Conservation (phyloP, 441 rosid genomes). For the Erodium moschatum region DNA sequence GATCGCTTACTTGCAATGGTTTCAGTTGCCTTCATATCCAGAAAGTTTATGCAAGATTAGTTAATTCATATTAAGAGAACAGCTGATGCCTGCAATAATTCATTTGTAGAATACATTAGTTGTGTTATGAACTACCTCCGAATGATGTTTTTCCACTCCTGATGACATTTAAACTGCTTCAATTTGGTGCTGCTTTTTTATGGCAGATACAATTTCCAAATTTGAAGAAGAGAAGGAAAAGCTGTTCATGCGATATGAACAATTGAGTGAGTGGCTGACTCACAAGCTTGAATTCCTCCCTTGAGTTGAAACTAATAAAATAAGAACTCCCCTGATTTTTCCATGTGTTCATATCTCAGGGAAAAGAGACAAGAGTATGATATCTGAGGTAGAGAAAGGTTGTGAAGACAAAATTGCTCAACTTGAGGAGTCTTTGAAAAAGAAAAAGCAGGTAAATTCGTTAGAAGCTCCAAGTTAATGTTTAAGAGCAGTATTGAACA, state of each 20-base stretch:
- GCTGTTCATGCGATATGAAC: slow-evolving; percentile 62
- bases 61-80: background rate
- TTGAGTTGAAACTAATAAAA: background rate
- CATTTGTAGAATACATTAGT: background rate
- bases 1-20: background rate
- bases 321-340: slow-evolving; percentile 9
- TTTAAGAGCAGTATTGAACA: background rate
- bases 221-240: slow-evolving; percentile 72
- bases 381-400: slow-evolving; percentile 52
- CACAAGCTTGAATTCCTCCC: background rate
- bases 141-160: background rate
- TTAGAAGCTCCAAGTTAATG: background rate
- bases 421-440: slow-evolving; percentile 60
- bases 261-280: slow-evolving; percentile 45
- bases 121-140: slow-evolving; percentile 1
- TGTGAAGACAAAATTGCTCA: slow-evolving; percentile 53
- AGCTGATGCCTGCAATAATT: background rate
- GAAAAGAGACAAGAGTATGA: slow-evolving; percentile 63
- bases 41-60: background rate
- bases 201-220: slow-evolving; percentile 56
- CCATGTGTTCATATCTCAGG: slow-evolving; percentile 34
- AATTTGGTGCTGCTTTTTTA: slow-evolving; percentile 11
- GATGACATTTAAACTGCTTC: no score
- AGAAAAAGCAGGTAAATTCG: slow-evolving; percentile 49
- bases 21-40: slow-evolving; percentile 1